These are phyloP conservation scores for Alternaria ethzedia DNA, from an alignment of 2,329 filamentous ascomycete genomes.

Conservation along the genomic window DNA sequence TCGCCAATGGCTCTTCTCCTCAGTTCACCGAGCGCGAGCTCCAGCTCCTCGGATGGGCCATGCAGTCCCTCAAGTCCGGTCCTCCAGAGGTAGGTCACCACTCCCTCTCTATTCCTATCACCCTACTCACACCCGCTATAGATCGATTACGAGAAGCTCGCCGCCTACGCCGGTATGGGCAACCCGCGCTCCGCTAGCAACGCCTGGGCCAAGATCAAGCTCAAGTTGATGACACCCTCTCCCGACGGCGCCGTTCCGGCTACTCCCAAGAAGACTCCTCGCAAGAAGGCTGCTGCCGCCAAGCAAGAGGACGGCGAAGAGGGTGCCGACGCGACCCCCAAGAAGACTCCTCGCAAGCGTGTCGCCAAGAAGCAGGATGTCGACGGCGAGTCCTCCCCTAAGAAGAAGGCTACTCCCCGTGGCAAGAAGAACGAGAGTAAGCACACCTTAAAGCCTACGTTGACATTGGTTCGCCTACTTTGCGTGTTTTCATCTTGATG, in stretches of 20 bases:
- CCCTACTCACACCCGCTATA: conserved; percentile 19
- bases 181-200: conserved; percentile 48
- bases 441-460: not conserved
- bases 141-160: conserved; percentile 49
- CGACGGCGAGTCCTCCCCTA: conserved; percentile 39
- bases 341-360: conserved; percentile 42
- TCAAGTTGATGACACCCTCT: conserved; percentile 32
- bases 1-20: conserved; percentile 9
- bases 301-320: conserved; percentile 21
- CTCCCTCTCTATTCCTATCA: not conserved
- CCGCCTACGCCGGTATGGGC: conserved; percentile 43
- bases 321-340: conserved; percentile 25
- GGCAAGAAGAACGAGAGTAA: conserved; percentile 32
- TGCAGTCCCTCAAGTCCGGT: conserved; percentile 47
- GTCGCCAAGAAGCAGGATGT: conserved; percentile 40
- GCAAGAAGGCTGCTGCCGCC: conserved; percentile 21
- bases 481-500: not conserved
- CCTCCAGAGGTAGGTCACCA: conserved; percentile 38
- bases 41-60: conserved; percentile 44
- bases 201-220: conserved; percentile 45
- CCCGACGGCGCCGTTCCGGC: conserved; percentile 13
- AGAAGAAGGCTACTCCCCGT: conserved; percentile 37
- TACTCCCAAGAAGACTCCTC: conserved; percentile 32
- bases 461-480: not conserved
- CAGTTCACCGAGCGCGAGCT: conserved; percentile 46